These are phyloP conservation scores for Salix brachista DNA, from an alignment of 345 rosid genomes.

Conservation along the genomic window DNA sequence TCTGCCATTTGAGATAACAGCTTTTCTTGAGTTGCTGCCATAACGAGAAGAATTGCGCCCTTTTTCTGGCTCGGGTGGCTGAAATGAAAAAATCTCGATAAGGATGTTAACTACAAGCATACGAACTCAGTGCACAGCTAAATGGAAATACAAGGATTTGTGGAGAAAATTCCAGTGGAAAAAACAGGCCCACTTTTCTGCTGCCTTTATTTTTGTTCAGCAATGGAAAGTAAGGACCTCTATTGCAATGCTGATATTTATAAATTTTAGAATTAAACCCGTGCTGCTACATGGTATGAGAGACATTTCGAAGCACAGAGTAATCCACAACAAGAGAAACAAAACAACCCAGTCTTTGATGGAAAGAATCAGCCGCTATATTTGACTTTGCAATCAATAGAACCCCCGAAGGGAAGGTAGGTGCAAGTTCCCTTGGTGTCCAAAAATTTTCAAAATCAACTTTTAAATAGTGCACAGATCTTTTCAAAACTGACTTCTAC, in stretches of 20 bases:
- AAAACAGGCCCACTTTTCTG: not conserved
- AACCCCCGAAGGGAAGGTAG: not conserved
- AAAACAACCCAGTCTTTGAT: not conserved
- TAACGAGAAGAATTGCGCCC: slow-evolving; percentile 39
- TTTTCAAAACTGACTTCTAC: too few species aligned
- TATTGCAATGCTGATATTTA: not conserved
- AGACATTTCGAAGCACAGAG: not conserved
- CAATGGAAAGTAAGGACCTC: not conserved
- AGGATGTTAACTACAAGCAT: not conserved
- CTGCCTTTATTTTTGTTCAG: not conserved
- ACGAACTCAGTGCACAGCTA: not conserved
- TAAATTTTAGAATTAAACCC: not conserved
- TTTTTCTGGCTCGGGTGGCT: slow-evolving; percentile 65
- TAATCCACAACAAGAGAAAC: not conserved
- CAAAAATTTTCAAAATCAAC: too few species aligned
- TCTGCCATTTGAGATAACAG: slow-evolving; percentile 19
- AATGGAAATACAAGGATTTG: not conserved
- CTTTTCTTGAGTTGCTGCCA: slow-evolving; percentile 30
- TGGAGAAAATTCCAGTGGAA: not conserved
- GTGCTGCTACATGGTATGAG: not conserved
- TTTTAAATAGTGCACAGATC: too few species aligned
- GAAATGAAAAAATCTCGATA: slow-evolving; percentile 6
- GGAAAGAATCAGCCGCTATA: not conserved
- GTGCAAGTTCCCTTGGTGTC: not conserved
- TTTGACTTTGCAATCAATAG: not conserved